Percentiles rank a stretch among this genome's conserved stretches.
Conservation (phyloP, 2,329 filamentous ascomycete species). For the Annulohypoxylon truncatum region DNA sequence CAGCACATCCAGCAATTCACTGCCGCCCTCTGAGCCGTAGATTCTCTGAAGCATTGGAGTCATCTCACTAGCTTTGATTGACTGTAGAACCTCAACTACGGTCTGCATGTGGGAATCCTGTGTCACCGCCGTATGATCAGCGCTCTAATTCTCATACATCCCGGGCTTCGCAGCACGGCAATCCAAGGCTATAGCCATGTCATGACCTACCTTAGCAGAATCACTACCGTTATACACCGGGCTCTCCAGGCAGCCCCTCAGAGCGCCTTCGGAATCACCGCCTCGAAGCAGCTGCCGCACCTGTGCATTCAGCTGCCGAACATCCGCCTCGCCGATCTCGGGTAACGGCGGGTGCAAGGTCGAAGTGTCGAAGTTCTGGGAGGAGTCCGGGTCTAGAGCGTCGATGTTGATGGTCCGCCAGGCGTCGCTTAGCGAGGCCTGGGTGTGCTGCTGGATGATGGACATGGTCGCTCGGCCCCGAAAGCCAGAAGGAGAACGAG, state of each 20-base stretch:
- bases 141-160: slow-evolving; percentile 26
- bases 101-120: slow-evolving; percentile 89
- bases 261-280: slow-evolving; percentile 87
- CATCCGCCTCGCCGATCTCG: slow-evolving; percentile 80
- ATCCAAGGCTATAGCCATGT: slow-evolving; percentile 19
- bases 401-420: slow-evolving; percentile 96
- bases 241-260: slow-evolving; percentile 85
- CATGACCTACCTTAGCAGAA: slow-evolving; percentile 64
- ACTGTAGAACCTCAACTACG: slow-evolving; percentile 92
- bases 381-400: slow-evolving; percentile 87
- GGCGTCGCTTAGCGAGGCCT: slow-evolving; percentile 69
- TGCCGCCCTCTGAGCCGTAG: slow-evolving; percentile 80
- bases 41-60: slow-evolving; percentile 85
- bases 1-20: slow-evolving; percentile 87
- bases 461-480: slow-evolving; percentile 61
- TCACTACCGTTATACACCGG: slow-evolving; percentile 78
- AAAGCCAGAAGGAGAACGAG: slow-evolving; percentile 5
- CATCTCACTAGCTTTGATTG: slow-evolving; percentile 97
- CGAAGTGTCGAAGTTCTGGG: slow-evolving; percentile 88
- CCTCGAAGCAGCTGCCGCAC: slow-evolving; percentile 88
- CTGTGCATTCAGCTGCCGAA: slow-evolving; percentile 81
- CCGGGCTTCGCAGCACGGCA: slow-evolving; percentile 3
- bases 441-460: slow-evolving; percentile 74
- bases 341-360: slow-evolving; percentile 82
- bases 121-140: slow-evolving; percentile 37